Percentiles rank a stretch among this genome's conserved stretches.
These are phyloP conservation scores for Chamaecyparis obtusa DNA, from an alignment of 75 land plant genomes.

Conservation along the genomic window DNA sequence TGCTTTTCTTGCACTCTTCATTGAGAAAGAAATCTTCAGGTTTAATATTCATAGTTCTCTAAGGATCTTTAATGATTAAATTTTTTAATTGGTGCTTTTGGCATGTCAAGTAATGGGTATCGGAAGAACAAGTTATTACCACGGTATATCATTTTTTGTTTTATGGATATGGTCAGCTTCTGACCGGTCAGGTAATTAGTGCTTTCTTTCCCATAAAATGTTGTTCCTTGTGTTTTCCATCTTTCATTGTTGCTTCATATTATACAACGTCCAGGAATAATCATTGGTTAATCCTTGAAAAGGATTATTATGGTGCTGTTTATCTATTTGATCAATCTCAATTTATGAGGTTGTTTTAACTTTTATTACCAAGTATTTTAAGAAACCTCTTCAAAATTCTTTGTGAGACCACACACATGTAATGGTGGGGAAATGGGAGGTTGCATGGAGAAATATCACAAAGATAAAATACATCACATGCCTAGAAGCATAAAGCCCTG, in stretches of 20 bases:
- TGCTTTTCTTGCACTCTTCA: slow-evolving; percentile 83
- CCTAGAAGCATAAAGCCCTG: not conserved
- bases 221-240: not conserved
- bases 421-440: not conserved
- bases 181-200: no score
- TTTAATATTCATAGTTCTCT: slow-evolving; percentile 15
- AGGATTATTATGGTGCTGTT: not conserved
- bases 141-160: not conserved
- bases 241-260: not conserved
- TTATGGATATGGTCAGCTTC: not conserved
- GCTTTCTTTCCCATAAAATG: not conserved
- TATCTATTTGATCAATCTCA: not conserved
- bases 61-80: not conserved
- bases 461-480: not conserved
- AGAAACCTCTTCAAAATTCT: not conserved
- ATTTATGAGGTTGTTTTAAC: not conserved
- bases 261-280: not conserved
- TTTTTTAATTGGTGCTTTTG: not conserved
- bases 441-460: not conserved
- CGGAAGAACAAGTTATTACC: not conserved
- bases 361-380: not conserved
- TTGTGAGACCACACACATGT: not conserved
- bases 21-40: slow-evolving; percentile 75
- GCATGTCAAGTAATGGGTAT: not conserved
- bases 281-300: not conserved